Base-by-base conservation (phyloP, 345 rosid genomes). In the Microcos paniculata region DNA sequence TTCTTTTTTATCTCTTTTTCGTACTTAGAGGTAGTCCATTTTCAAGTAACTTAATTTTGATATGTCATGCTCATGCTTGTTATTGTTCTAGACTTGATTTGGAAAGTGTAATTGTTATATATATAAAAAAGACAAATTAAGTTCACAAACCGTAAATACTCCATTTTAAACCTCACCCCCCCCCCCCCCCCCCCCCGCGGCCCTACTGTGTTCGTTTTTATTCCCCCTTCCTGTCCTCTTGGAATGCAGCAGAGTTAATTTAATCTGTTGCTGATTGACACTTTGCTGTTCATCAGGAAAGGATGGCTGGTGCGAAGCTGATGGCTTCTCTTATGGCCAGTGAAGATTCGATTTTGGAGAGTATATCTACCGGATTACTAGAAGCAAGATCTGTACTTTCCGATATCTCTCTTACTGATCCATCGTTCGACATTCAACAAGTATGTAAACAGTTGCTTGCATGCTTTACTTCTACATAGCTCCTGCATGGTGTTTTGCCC, bases 271-370 rank as follows among this genome's bases (percentile, higher is more conserved):
- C 30, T 18, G 1, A 24, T n/a, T 15, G 66, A 14, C 45, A 24
- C n/a, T 42, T 45, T 28, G 10, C 52, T 73, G 35, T 71, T 58
- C 76, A 76, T 77, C 87, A 94, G 98, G 97, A 94, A 85, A 91
- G 84, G 82, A 80, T 94, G 82, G 94, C 88, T 19, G 87, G 91
- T 71, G 95, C 94, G 23, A 94, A 92, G 87, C 92, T 94, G 61
- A 82, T 90, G 87, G 87, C 94, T 63, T 87, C 94, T 57, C 93
- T 94, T 62, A 87, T 94, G 94, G 96, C 87, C 23, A 82, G 97
- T 79, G 98, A 92, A 85, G 97, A 92, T 58, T 79, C 56, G 38
- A 84, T 91, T 48, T 62, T 90, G 81, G 90, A 80, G 82, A 88
- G 81, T 78, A 87, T 94, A 81, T 88, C 97, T 13, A 90, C 75